Percentiles rank a stretch among this genome's conserved stretches.
Conservation (phyloP, 148 eudicot genomes). For the Spergularia bocconei region DNA sequence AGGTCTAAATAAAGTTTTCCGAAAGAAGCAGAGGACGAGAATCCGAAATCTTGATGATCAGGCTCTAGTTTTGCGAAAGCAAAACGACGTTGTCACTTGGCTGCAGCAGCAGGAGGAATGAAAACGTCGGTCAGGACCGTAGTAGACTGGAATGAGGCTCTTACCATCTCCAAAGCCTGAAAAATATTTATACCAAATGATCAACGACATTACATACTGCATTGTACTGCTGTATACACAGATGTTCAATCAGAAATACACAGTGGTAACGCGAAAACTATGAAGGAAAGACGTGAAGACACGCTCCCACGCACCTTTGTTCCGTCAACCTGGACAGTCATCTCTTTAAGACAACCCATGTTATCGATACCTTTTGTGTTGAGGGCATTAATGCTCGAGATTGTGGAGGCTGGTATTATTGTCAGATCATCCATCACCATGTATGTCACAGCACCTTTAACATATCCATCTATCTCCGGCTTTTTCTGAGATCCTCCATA, state of each 20-base stretch:
- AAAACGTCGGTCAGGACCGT: conserved; percentile 18
- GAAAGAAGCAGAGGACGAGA: too few relatives aligned
- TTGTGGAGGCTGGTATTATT: conserved; percentile 16
- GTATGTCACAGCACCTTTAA: conserved; percentile 14
- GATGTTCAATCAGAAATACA: background rate
- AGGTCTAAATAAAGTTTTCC: too few relatives aligned
- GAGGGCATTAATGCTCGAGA: conserved; percentile 8
- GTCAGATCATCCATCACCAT: conserved; percentile 21
- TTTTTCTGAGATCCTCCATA: background rate
- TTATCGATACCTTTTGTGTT: conserved; percentile 4
- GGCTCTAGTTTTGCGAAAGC: too few relatives aligned
- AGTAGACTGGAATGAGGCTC: conserved; percentile 14
- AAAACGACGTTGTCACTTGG: background rate
- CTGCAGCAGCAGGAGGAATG: background rate
- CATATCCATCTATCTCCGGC: conserved; percentile 11
- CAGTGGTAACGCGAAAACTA: too few relatives aligned
- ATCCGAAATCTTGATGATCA: too few relatives aligned
- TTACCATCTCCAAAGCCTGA: conserved; percentile 18
- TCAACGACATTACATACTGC: too few relatives aligned
- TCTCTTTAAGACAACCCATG: conserved; percentile 2
- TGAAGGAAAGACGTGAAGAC: background rate
- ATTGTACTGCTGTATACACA: background rate
- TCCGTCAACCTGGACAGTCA: conserved; percentile 8
- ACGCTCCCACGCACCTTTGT: conserved; percentile 9
- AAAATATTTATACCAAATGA: background rate